Evolutionary conservation across 169 alveolate genomes (phyloP).

Genomic region (Eimeria praecox): DNA sequence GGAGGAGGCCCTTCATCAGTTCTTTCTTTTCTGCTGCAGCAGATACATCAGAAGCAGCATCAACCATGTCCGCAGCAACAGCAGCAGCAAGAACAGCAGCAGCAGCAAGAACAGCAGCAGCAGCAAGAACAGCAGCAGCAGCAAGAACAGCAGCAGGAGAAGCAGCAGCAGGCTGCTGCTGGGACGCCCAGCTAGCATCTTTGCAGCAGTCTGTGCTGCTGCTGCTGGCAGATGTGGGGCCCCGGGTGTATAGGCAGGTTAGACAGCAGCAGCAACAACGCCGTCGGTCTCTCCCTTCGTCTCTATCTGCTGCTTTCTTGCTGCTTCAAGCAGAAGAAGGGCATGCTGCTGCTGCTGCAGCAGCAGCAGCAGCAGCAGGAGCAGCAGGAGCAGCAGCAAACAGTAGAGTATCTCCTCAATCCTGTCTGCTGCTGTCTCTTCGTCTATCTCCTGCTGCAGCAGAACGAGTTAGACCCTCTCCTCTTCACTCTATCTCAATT

Average conservation of each 20-base stretch:
- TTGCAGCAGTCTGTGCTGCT: slow-evolving; percentile 28
- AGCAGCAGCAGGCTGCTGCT: background rate
- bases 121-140: background rate
- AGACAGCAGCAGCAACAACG: background rate
- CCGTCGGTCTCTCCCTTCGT: background rate
- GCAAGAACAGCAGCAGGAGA: background rate
- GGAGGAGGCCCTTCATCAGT: background rate
- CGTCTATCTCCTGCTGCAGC: too few relatives aligned
- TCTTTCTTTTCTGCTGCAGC: background rate
- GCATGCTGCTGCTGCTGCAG: background rate
- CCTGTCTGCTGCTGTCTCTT: background rate
- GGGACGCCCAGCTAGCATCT: background rate
- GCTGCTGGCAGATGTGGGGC: slow-evolving; percentile 59
- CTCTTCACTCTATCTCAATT: too few relatives aligned
- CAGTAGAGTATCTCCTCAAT: too few relatives aligned
- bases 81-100: too few relatives aligned
- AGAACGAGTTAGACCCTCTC: slow-evolving; percentile 23
- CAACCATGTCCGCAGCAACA: background rate
- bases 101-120: background rate
- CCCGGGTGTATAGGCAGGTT: slow-evolving; percentile 10
- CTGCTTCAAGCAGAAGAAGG: background rate
- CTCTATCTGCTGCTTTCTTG: background rate
- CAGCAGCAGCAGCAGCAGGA: slow-evolving; percentile 10
- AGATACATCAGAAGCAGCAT: background rate
- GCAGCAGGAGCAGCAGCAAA: background rate